These are phyloP conservation scores for Pseudocercospora macadamiae DNA, from an alignment of 2,329 filamentous ascomycete genomes.

Conservation along the genomic window DNA sequence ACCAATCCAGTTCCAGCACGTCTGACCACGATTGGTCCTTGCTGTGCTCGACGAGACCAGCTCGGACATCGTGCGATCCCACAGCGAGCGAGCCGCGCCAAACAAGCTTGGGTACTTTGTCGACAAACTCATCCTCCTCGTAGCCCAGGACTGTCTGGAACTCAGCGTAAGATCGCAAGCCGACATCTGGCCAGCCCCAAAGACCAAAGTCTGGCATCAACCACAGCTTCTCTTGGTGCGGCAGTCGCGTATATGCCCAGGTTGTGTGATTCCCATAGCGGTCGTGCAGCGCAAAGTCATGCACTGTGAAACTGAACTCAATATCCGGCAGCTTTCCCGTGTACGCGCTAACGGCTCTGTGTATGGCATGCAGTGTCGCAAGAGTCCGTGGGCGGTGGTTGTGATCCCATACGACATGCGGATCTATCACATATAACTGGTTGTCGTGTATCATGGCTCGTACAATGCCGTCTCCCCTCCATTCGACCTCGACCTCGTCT, in stretches of 20 bases:
- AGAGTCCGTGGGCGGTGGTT: conserved; percentile 30
- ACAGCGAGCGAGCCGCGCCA: conserved; percentile 36
- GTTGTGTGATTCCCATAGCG: conserved; percentile 27
- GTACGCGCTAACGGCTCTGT: conserved; percentile 49
- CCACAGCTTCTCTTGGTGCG: conserved; percentile 48
- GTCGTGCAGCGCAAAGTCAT: conserved; percentile 43
- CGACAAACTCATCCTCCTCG: conserved; percentile 26
- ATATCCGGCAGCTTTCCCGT: conserved; percentile 48
- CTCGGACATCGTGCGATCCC: conserved; percentile 33
- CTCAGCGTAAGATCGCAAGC: conserved; percentile 24
- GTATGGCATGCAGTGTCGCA: conserved; percentile 49
- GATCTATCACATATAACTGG: conserved; percentile 33
- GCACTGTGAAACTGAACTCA: conserved; percentile 49
- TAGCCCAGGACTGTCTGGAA: conserved; percentile 25
- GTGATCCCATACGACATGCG: conserved; percentile 31
- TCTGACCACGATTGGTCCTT: conserved; percentile 42
- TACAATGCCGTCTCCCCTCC: conserved; percentile 32
- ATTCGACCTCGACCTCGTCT: conserved; percentile 29
- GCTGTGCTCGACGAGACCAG: conserved; percentile 36
- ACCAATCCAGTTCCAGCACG: conserved; percentile 36
- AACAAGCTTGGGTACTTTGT: conserved; percentile 33
- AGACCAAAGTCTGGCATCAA: conserved; percentile 58
- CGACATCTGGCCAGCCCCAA: conserved; percentile 55
- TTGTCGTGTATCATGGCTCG: conserved; percentile 35
- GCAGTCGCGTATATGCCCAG: conserved; percentile 29